Percentiles rank a stretch among this genome's conserved stretches.
These are phyloP conservation scores for Scutellaria minor DNA, from an alignment of 257 asterid genomes.

Conservation along the genomic window DNA sequence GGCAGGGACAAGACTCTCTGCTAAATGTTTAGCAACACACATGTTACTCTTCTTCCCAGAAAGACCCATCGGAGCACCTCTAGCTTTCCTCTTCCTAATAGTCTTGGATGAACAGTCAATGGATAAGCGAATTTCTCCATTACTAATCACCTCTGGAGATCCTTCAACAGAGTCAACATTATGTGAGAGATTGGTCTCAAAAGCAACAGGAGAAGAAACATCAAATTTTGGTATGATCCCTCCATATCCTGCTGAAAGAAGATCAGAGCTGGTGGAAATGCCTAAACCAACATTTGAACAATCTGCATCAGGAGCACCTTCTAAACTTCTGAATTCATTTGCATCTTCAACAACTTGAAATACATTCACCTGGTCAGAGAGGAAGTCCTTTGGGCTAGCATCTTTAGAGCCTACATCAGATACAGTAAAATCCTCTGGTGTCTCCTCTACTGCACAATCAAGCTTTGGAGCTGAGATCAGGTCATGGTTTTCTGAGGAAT, in stretches of 20 bases:
- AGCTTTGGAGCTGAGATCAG: conserved; percentile 40
- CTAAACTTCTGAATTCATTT: conserved; percentile 21
- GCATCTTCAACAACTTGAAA: conserved; percentile 39
- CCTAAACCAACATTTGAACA: conserved; percentile 36
- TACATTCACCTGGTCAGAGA: conserved; percentile 23
- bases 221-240: conserved; percentile 34
- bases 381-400: conserved; percentile 40
- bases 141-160: conserved; percentile 32
- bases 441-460: conserved; percentile 37
- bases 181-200: conserved; percentile 32
- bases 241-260: conserved; percentile 37
- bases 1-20: conserved; percentile 42
- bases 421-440: conserved; percentile 33
- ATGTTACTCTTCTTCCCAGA: conserved; percentile 35
- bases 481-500: conserved; percentile 32
- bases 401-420: conserved; percentile 37
- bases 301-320: conserved; percentile 38
- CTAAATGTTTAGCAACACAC: conserved; percentile 25
- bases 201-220: conserved; percentile 31
- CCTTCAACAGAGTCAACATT: conserved; percentile 33
- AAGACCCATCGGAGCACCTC: conserved; percentile 39
- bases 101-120: conserved; percentile 39
- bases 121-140: conserved; percentile 34
- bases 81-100: conserved; percentile 54
- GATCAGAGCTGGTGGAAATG: conserved; percentile 31